A percentile compares a stretch with the other conserved stretches of the same genome.
phyloP scores from a whole-genome alignment of 768 basidiomycete genomes.

The Phylloporus scabripes region DNA sequence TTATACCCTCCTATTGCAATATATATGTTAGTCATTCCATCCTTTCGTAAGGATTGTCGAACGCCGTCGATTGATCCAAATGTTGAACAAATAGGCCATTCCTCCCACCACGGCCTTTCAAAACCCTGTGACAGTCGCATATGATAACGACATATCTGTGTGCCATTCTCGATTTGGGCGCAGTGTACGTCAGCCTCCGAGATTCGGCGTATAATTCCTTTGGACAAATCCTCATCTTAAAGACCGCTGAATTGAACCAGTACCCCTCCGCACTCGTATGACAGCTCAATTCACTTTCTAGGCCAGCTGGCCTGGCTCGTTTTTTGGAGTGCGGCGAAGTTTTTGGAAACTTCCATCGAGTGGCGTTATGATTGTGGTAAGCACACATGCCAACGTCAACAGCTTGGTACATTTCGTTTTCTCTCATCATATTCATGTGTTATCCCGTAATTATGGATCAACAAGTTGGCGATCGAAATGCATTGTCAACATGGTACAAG shows the following conservation, averaged over 20 bases:
- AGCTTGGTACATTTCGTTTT: background rate
- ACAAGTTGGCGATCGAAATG: background rate
- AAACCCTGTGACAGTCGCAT: background rate
- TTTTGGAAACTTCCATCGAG: background rate
- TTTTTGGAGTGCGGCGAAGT: background rate
- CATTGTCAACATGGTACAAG: slow-evolving; percentile 1
- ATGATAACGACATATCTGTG: background rate
- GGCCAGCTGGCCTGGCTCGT: slow-evolving; percentile 4
- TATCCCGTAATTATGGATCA: background rate
- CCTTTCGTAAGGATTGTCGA: background rate
- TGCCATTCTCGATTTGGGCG: too few relatives aligned
- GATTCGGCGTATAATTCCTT: background rate
- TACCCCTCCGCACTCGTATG: background rate
- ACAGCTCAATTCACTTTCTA: slow-evolving; percentile 3
- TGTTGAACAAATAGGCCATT: background rate
- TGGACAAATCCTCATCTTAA: background rate
- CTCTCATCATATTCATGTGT: background rate
- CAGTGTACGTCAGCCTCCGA: background rate
- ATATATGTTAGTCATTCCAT: background rate
- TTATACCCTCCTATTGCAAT: too few relatives aligned
- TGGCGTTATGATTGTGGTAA: slow-evolving; percentile 1
- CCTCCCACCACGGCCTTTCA: background rate
- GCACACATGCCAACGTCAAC: slow-evolving; percentile 10
- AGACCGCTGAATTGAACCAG: background rate
- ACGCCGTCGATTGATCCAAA: background rate